Evolutionary conservation across 805 yeast genomes (phyloP), one percentile per base, ranked within the genome.

Genomic region (Kazachstania martiniae): DNA sequence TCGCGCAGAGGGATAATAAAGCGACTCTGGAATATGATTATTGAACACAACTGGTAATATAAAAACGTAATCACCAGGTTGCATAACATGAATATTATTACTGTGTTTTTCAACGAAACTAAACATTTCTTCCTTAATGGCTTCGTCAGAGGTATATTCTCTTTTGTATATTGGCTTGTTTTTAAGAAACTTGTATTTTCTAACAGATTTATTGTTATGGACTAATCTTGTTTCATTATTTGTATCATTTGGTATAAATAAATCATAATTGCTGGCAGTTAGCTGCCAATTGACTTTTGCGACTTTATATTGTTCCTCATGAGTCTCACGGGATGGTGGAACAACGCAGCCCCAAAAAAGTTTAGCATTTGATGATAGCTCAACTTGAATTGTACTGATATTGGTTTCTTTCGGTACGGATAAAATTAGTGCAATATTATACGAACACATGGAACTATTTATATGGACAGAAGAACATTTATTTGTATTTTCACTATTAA

Each of bases 1-100:
- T 17, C 51, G 38, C 7, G 49, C 68, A 41, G 36, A 62, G 34
- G 39, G 69, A 46, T 29, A 58, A 38, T 31, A 61, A 24, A 29
- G 61, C 0, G 82, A 53, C 31, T 81, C 82, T 1, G 86, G 81
- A 2, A 77, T 65, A 32, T 63, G 65, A 13, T 70, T 61, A 0
- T 83, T 77, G 33, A 77, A 65, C 7, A 71, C 51, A 0, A 74
- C 58, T 0, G 89, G 87, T 8, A 80, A 47, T 12, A 76, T 47
- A 46, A 77, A 80, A 2, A 79, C 67, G 45, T 80, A 80, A 41
- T 74, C 68, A 15, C 91, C 91, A 3, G 86, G 71, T 38, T 69
- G 68, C 40, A 53, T 52, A 12, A 26, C 19, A 9, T 23, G 13
- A 9, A 8, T 27, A 22, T 16, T 16, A 4, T 21, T 27, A 23